phyloP scores from a whole-genome alignment of 768 basidiomycete genomes.

The Trametes villosa region DNA sequence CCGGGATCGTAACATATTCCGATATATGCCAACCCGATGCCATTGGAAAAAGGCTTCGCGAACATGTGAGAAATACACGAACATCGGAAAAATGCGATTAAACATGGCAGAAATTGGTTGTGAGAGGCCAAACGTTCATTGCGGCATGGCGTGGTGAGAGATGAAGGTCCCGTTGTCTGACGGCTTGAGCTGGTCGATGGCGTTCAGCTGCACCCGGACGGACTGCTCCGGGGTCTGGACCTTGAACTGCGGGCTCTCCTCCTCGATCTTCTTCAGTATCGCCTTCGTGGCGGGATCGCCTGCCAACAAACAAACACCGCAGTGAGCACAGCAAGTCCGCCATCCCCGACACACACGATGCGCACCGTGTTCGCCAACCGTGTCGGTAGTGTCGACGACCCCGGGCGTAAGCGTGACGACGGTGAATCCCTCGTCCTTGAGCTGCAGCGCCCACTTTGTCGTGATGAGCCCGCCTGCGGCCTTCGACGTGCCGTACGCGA shows the following conservation, averaged over 20 bases:
- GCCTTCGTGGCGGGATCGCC: not conserved
- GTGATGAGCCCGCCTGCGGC: not conserved
- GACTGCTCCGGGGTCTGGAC: not conserved
- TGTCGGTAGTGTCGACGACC: not conserved
- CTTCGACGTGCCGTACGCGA: constrained; percentile 8
- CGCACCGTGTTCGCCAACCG: not conserved
- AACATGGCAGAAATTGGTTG: too few species aligned
- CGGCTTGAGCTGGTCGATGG: not conserved
- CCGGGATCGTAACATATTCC: too few species aligned
- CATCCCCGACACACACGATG: not conserved
- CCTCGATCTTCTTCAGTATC: not conserved
- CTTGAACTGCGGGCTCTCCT: not conserved
- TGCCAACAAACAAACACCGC: not conserved
- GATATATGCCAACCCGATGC: too few species aligned
- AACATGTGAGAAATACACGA: too few species aligned
- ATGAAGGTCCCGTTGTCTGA: not conserved
- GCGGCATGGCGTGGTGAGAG: not conserved
- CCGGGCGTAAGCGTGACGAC: constrained; percentile 5
- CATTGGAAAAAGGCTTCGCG: too few species aligned
- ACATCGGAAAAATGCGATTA: too few species aligned
- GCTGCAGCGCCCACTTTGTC: constrained; percentile 1
- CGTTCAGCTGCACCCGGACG: not conserved
- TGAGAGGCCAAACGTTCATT: too few species aligned
- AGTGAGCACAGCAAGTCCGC: not conserved
- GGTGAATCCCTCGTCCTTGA: constrained; percentile 11